Base-by-base conservation (phyloP, 2,329 filamentous ascomycete species). In the Penicillium olsonii region DNA sequence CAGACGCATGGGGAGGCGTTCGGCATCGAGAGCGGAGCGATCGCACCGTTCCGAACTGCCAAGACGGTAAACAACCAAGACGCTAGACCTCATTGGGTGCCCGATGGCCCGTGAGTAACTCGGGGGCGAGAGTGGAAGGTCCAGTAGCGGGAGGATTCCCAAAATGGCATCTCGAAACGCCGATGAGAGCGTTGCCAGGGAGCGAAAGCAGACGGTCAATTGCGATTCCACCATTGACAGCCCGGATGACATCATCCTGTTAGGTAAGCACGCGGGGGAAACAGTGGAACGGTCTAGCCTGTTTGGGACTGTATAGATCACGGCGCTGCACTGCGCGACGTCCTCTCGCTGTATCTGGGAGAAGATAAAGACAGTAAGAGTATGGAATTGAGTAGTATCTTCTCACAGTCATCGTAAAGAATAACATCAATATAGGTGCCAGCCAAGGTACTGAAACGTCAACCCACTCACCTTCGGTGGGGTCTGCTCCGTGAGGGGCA, bases 401-500 rank as follows among this genome's bases (percentile, higher is more conserved):
- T n/a, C n/a, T n/a, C n/a, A n/a, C n/a, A n/a, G n/a, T n/a, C n/a
- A n/a, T n/a, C n/a, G n/a, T n/a, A n/a, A n/a, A n/a, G n/a, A n/a
- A n/a, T n/a, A n/a, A n/a, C n/a, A n/a, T n/a, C n/a, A n/a, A n/a
- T n/a, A n/a, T n/a, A n/a, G n/a, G n/a, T n/a, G n/a, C n/a, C 22
- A 24, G 22, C 22, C 22, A 24, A 24, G 22, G 8, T 24, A 24
- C 8, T n/a, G 29, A 15, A 15, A 31, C 12, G 29, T 3, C 29
- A 14, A 31, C 29, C 33, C 7, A 35, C 26, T 34, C 34, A 40
- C 45, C 34, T 40, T 56, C 55, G 58, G 58, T 58, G 56, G 58
- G 46, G 57, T 49, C 53, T 52, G 38, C 52, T 61, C 56, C 56
- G 58, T 53, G 52, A 46, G 54, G 50, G 42, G 54, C 52, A 51